Conservation (phyloP, 1,284 basidiomycete genomes). For the Uromyces viciae-fabae region DNA sequence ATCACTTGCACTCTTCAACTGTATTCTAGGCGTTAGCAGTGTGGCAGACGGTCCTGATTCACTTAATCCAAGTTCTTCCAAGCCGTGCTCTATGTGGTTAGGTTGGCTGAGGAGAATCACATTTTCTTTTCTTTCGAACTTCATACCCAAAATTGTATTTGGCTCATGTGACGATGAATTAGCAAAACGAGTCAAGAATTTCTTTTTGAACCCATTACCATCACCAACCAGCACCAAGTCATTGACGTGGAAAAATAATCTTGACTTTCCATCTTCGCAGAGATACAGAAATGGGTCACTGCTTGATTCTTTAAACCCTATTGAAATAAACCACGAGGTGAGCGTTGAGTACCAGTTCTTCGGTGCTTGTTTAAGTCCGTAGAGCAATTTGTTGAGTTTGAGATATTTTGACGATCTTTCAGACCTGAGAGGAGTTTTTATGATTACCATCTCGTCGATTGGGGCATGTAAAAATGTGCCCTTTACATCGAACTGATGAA, state of each 20-base stretch:
- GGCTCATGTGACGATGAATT: not conserved
- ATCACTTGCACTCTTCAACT: not conserved
- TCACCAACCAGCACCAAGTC: not conserved
- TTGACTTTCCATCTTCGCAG: not conserved
- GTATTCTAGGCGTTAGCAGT: not conserved
- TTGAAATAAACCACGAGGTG: not conserved
- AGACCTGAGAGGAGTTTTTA: not conserved
- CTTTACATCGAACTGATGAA: not conserved
- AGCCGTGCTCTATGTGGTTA: not conserved
- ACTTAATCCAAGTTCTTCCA: not conserved
- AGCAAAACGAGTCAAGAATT: not conserved
- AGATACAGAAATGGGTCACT: not conserved
- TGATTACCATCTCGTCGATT: not conserved
- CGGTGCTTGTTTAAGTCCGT: not conserved
- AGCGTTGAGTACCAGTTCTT: not conserved
- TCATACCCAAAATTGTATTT: not conserved
- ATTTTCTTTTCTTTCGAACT: not conserved
- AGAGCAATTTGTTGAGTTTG: not conserved
- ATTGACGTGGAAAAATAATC: not conserved
- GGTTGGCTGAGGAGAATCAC: not conserved
- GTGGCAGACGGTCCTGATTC: not conserved
- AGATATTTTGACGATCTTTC: not conserved
- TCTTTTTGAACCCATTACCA: not conserved
- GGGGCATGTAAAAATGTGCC: not conserved
- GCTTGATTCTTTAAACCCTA: not conserved